A percentile compares a stretch with the other conserved stretches of the same genome.
Evolutionary conservation across 2,329 filamentous ascomycete species (phyloP).

Genomic region (Nannizziopsis barbatae): DNA sequence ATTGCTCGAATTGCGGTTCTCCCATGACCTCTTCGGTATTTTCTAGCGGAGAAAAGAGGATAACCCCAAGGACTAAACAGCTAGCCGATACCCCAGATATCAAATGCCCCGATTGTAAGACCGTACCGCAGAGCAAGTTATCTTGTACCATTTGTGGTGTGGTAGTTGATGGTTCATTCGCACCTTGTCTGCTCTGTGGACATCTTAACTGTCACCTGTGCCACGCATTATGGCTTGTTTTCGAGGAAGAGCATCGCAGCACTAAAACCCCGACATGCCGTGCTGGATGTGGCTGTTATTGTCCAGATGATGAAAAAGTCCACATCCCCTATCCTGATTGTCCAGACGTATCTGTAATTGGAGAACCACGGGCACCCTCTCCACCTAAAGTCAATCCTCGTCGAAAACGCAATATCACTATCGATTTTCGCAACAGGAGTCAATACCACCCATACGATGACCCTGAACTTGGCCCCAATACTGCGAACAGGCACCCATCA

Average conservation of each 20-base stretch:
- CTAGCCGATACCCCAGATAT: constrained; percentile 14
- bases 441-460: background rate
- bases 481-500: background rate
- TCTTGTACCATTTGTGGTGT: constrained; percentile 37
- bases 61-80: constrained; percentile 10
- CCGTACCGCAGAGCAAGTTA: constrained; percentile 25
- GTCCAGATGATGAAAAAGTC: constrained; percentile 29
- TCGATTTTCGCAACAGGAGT: constrained; percentile 14
- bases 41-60: constrained; percentile 12
- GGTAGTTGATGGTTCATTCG: constrained; percentile 34
- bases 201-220: constrained; percentile 39
- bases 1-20: constrained; percentile 34
- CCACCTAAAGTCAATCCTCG: background rate
- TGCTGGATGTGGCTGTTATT: constrained; percentile 40
- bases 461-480: background rate
- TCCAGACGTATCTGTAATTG: constrained; percentile 1
- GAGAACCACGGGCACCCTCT: background rate
- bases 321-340: constrained; percentile 24
- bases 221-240: constrained; percentile 33
- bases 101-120: constrained; percentile 30
- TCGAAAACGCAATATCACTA: constrained; percentile 10
- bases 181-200: constrained; percentile 39
- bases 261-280: constrained; percentile 29
- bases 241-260: constrained; percentile 10
- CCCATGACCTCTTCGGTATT: constrained; percentile 30